phyloP scores from a whole-genome alignment of 345 rosid species.

The Punica granatum region DNA sequence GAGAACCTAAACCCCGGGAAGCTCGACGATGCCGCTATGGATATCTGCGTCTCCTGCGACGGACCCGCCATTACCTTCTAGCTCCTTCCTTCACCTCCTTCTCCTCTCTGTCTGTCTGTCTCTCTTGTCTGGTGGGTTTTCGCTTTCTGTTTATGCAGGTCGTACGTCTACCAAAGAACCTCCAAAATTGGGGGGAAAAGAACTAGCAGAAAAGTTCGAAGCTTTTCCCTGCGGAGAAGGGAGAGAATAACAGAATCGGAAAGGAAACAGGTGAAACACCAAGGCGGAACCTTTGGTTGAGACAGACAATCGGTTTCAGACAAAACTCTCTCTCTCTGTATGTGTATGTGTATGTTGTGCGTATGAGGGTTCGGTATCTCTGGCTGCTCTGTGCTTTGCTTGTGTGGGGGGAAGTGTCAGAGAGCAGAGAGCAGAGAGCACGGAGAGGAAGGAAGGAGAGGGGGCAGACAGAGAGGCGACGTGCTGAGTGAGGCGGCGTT shows the following conservation, averaged over 20 bases:
- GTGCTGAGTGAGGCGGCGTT: not conserved
- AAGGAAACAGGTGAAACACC: not conserved
- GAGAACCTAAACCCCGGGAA: conserved; percentile 85
- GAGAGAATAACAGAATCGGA: conserved; percentile 9
- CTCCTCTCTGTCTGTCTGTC: no score
- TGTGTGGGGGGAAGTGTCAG: not conserved
- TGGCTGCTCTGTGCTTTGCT: conserved; percentile 6
- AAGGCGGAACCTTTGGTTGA: not conserved
- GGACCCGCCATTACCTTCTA: conserved; percentile 10
- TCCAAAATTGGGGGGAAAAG: not conserved
- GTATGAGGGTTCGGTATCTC: no score
- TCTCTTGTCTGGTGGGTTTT: not conserved
- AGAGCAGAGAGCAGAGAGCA: no score
- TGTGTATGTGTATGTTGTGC: not conserved
- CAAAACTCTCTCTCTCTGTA: not conserved
- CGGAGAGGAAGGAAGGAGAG: no score
- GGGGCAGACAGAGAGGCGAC: no score
- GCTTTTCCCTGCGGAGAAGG: conserved; percentile 10
- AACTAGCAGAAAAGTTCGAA: not conserved
- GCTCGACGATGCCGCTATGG: conserved; percentile 51
- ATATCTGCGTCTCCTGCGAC: conserved; percentile 58
- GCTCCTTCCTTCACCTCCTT: not conserved
- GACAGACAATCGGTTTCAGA: not conserved
- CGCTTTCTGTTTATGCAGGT: no score
- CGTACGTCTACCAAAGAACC: no score